Evolutionary conservation across 371 early-diverging fungal genomes (phyloP), one percentile per base, ranked within the genome.

Genomic region (Mucor lusitanicus): DNA sequence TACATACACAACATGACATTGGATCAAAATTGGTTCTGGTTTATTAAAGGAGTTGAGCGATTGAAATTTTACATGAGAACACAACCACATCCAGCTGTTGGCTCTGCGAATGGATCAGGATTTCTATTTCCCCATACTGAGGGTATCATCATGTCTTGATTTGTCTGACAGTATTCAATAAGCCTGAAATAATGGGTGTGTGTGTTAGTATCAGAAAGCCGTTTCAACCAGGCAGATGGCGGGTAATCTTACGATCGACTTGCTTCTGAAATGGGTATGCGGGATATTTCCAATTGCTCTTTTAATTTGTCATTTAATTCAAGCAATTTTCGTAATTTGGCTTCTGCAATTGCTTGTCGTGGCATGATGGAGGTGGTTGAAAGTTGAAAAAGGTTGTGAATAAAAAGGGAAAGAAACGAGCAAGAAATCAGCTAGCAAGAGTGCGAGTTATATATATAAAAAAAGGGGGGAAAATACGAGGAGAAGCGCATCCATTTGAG

Each of bases 131-230:
- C 80, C 82, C 82, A 78, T 3, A 79, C 75, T 9, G 82, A 79
- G 21, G 82, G 82, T 15, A 82, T 71, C 79, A 82, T 77, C 61
- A 77, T 65, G 46, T 82, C 82, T 58, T 69, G 73, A 54, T 77
- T 82, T n/a, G 71, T 66, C 71, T 82, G 72, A 44, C 82, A 82
- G 70, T 75, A 77, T n/a, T 82, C 82, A 46, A 82, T 82, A 48
- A 82, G 46, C 6, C 82, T 82, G 64, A 27, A 15, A 53, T 19
- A 9, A 65, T 13, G 4, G 33, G n/a, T 28, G 15, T 13, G 27
- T 30, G 7, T 30, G 28, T n/a, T 25, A 23, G 53, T 8, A 23
- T 50, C 12, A 23, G 25, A 54, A 19, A 33, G 17, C 40, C 33
- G 7, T 33, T 3, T 3, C 33, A 33, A 33, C 8, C 1, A 33